Base-by-base conservation (phyloP, 257 asterid species). In the Marsdenia floribunda region DNA sequence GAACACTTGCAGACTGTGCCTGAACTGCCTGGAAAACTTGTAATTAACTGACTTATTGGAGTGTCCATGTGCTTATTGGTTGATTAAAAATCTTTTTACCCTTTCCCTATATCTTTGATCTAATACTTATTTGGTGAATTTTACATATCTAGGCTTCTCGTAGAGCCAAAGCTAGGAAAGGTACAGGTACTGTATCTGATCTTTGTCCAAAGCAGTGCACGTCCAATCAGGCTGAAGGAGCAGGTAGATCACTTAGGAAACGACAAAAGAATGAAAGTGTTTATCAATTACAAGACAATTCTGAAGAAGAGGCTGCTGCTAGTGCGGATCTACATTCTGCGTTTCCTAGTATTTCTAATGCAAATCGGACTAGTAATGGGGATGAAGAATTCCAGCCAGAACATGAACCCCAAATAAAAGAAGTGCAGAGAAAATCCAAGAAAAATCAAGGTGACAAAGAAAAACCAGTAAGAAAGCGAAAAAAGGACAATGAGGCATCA, bases 11-110 rank as follows among this genome's bases (percentile, higher is more conserved):
- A 83, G 73, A 71, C 76, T 65, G 74, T 67, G 61, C 83, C 82
- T 65, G 86, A 90, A 72, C n/a, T 81, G 75, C 87, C 91, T 61
- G 85, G 83, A 70, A 85, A 90, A 81, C 85, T 82, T 37, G 96
- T 86, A 83, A 79, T 79, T 70, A 68, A 46, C 69, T 72, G 35
- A 68, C 22, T 69, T 22, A 70, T n/a, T 75, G 40, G 60, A 24
- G 50, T 77, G 72, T 52, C 52, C 38, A 59, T 59, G 75, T 78
- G 71, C 4, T 65, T 66, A n/a, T 47, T 82, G 76, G 38, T 26
- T 70, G 54, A 55, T 66, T 29, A 33, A 8, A 49, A 21, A 33
- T 40, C 2, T 21, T 44, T 60, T 70, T 70, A 10, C 10, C 9
- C 6, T 33, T 47, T 69, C 3, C 63, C 19, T 57, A 40, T 68